Conservation (phyloP, 169 alveolate species). For the Plasmodium chabaudi region DNA sequence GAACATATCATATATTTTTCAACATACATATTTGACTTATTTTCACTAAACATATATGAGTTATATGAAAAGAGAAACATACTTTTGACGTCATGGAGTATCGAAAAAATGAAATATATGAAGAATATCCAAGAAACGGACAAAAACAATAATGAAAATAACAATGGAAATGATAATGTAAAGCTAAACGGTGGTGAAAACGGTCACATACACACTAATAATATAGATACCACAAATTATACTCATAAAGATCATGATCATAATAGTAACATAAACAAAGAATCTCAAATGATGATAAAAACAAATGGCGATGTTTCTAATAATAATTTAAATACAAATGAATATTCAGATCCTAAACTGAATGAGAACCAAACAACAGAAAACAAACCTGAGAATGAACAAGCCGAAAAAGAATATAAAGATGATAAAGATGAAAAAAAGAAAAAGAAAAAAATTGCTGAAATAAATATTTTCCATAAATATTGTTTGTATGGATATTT, state of each 20-base stretch:
- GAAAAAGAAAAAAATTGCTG: constrained; percentile 9
- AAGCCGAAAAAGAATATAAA: background rate
- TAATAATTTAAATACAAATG: background rate
- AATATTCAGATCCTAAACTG: background rate
- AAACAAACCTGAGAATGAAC: background rate
- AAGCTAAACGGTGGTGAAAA: background rate
- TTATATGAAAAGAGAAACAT: constrained; percentile 26
- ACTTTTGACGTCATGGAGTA: constrained; percentile 45
- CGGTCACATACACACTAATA: background rate
- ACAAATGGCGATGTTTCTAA: background rate
- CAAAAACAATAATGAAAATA: background rate
- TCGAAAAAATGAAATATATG: constrained; percentile 50
- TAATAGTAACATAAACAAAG: background rate
- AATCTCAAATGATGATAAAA: background rate
- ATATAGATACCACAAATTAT: background rate
- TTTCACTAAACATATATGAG: constrained; percentile 51
- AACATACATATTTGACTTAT: constrained; percentile 72
- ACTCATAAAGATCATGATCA: background rate
- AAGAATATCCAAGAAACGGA: background rate
- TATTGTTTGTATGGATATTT: constrained; percentile 40
- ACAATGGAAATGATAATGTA: background rate
- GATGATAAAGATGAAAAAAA: background rate
- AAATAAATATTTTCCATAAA: constrained; percentile 9
- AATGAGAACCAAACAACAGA: background rate
- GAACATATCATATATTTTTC: constrained; percentile 67